phyloP scores from a whole-genome alignment of 768 basidiomycete genomes.

The Tricholoma sp. region DNA sequence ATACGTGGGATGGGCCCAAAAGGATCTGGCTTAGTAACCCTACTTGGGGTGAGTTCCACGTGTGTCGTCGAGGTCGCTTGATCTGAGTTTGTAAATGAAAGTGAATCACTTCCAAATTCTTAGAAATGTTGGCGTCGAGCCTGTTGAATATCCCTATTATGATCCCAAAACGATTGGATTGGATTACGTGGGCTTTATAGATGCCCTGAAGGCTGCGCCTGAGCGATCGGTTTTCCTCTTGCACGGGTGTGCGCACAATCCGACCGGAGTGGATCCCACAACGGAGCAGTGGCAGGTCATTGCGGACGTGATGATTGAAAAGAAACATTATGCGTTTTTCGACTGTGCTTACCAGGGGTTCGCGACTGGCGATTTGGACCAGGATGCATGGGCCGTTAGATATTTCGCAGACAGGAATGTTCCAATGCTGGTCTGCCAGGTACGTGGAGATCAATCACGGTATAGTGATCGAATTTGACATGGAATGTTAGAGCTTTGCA shows the following conservation, averaged over 20 bases:
- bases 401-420: slow-evolving; percentile 76
- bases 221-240: slow-evolving; percentile 81
- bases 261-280: slow-evolving; percentile 94
- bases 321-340: slow-evolving; percentile 86
- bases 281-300: slow-evolving; percentile 79
- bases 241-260: slow-evolving; percentile 96
- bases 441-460: slow-evolving; percentile 23
- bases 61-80: background rate
- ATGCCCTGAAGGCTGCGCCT: slow-evolving; percentile 57
- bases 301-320: slow-evolving; percentile 64
- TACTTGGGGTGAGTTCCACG: slow-evolving; percentile 74
- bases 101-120: slow-evolving; percentile 90
- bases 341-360: slow-evolving; percentile 98
- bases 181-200: slow-evolving; percentile 68
- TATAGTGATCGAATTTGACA: background rate
- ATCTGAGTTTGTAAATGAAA: slow-evolving; percentile 22
- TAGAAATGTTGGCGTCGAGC: slow-evolving; percentile 84
- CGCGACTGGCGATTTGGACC: slow-evolving; percentile 86
- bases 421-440: slow-evolving; percentile 85
- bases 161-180: slow-evolving; percentile 86
- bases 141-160: slow-evolving; percentile 90
- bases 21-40: slow-evolving; percentile 85
- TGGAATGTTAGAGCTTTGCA: slow-evolving; percentile 74
- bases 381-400: slow-evolving; percentile 89
- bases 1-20: slow-evolving; percentile 63